Conservation (phyloP, 2,329 filamentous ascomycete genomes). For the Tolypocladium ovalisporum region DNA sequence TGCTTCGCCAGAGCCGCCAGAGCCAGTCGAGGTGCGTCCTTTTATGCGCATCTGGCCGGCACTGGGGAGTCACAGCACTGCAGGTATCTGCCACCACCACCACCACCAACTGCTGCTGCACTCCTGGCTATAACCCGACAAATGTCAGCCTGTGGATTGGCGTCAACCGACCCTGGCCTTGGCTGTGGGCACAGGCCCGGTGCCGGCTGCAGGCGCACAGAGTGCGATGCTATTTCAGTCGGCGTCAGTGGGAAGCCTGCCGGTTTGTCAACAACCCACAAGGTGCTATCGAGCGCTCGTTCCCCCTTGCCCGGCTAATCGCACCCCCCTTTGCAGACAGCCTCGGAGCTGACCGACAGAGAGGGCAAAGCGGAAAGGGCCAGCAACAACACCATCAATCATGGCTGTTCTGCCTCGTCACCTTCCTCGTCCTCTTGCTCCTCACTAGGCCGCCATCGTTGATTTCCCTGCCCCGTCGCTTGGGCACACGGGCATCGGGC, state of each 20-base stretch:
- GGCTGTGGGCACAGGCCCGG: background rate
- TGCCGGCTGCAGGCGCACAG: conserved; percentile 1
- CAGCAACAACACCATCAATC: background rate
- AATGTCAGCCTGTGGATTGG: background rate
- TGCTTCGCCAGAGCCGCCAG: background rate
- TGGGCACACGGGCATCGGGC: background rate
- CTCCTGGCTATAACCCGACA: background rate
- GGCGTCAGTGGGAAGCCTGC: background rate
- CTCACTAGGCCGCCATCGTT: background rate
- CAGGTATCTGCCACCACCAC: background rate
- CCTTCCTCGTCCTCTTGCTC: background rate
- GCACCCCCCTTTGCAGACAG: background rate
- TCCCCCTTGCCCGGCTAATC: background rate
- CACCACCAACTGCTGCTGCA: background rate
- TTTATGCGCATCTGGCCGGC: background rate
- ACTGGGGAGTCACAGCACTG: background rate
- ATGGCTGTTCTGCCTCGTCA: background rate
- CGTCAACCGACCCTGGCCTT: background rate
- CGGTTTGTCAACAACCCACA: background rate
- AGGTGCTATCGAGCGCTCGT: background rate
- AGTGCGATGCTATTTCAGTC: background rate
- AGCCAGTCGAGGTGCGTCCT: background rate
- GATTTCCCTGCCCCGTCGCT: background rate
- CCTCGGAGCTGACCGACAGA: conserved; percentile 15
- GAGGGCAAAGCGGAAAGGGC: conserved; percentile 3